Percentiles rank a stretch among this genome's conserved stretches.
Evolutionary conservation across 352 stramenopile genomes (phyloP).

Genomic region (Phytophthora colocasiae): DNA sequence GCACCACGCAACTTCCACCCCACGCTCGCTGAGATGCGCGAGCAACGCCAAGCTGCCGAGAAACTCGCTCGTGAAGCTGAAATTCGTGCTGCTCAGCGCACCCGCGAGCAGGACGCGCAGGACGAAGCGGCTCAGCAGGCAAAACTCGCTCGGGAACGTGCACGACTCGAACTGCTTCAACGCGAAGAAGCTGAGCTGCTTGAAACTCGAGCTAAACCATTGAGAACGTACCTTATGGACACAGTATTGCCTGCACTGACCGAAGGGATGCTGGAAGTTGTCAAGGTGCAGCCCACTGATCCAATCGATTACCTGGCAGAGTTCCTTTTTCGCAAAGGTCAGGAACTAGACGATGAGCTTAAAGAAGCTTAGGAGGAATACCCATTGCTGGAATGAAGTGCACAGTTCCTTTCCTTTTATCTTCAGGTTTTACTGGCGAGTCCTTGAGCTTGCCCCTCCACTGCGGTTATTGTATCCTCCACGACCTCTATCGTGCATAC

Average conservation of each 20-base stretch:
- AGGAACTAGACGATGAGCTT: conserved; percentile 53
- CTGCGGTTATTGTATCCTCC: conserved; percentile 24
- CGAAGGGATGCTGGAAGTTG: conserved; percentile 88
- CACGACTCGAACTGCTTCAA: conserved; percentile 76
- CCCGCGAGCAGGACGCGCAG: conserved; percentile 59
- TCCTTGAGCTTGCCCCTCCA: conserved; percentile 21
- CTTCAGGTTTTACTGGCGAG: conserved; percentile 21
- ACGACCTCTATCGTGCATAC: conserved; percentile 14
- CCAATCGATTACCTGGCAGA: conserved; percentile 90
- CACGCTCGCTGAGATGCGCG: conserved; percentile 67
- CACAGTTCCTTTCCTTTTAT: conserved; percentile 8
- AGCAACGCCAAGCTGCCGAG: conserved; percentile 51
- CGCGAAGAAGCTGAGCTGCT: conserved; percentile 84
- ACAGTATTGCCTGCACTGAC: conserved; percentile 86
- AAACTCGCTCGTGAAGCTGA: conserved; percentile 62
- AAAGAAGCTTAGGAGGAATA: conserved; percentile 37
- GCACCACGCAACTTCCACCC: conserved; percentile 85
- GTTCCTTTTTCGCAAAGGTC: conserved; percentile 86
- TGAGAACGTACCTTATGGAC: conserved; percentile 87
- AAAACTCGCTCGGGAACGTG: conserved; percentile 60
- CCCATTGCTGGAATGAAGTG: conserved; percentile 6
- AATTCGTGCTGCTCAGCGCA: conserved; percentile 36
- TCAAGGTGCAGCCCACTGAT: conserved; percentile 85
- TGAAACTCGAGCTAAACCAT: conserved; percentile 77
- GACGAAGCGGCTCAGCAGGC: conserved; percentile 53